These are phyloP conservation scores for Physcia stellaris DNA, from an alignment of 495 filamentous ascomycete genomes.

Conservation along the genomic window DNA sequence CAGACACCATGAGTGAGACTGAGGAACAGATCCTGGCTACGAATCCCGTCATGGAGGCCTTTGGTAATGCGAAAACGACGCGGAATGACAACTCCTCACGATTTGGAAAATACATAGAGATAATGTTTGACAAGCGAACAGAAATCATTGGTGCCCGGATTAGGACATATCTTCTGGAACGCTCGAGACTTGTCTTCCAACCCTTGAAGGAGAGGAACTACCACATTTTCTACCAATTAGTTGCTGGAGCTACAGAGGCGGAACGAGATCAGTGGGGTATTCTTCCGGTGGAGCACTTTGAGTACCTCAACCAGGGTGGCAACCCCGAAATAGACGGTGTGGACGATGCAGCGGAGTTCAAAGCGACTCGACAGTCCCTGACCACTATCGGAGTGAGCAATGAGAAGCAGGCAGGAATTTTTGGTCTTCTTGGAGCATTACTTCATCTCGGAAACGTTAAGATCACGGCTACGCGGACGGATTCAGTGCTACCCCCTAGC, in stretches of 20 bases:
- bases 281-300: conserved; percentile 74
- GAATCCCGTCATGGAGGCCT: conserved; percentile 99
- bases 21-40: conserved; percentile 97
- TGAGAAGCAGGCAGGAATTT: conserved; percentile 67
- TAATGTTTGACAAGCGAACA: conserved; percentile 91
- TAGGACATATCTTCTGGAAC: conserved; percentile 86
- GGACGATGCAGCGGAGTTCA: conserved; percentile 90
- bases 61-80: conserved; percentile 98
- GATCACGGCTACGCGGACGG: conserved; percentile 77
- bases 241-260: conserved; percentile 80
- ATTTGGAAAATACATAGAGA: conserved; percentile 99
- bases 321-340: conserved; percentile 83
- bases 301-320: conserved; percentile 93
- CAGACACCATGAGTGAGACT: conserved; percentile 90
- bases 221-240: conserved; percentile 97
- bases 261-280: conserved; percentile 69
- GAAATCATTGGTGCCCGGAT: conserved; percentile 98
- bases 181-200: conserved; percentile 95
- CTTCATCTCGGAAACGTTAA: conserved; percentile 94
- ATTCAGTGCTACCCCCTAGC: conserved; percentile 64
- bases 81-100: conserved; percentile 98
- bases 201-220: conserved; percentile 97
- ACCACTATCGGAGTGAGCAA: conserved; percentile 74
- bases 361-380: conserved; percentile 72
- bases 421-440: conserved; percentile 80